Evolutionary conservation across 805 yeast species (phyloP), one percentile per base, ranked within the genome.

Genomic region (Nakazawaea ishiwadae): DNA sequence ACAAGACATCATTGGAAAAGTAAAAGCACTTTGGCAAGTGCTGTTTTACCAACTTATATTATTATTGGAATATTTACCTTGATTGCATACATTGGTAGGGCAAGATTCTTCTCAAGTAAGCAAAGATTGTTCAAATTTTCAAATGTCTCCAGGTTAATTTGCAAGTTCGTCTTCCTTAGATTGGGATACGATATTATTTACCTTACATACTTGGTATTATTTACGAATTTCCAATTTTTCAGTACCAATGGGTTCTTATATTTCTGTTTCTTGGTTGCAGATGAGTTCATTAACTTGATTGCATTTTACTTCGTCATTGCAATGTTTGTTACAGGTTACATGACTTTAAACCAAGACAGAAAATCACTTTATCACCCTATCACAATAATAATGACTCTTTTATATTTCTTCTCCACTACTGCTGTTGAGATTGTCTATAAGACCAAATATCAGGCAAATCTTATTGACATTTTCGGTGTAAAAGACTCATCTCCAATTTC

Each of bases 201-300:
- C 20, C 31, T 42, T 12, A 18, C 19, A n/a, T 42, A 42, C 16
- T 36, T 37, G 37, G 18, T 42, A 12, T 26, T 42, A 31, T 42
- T 31, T 24, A 20, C 32, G n/a, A 20, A 32, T 15, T 36, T 37
- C 28, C 5, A 42, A 2, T 32, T 37, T 28, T 42, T 42, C 26
- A 15, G 26, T 23, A 19, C 23, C 17, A 36, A 28, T 27, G 34
- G 30, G 18, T 37, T 42, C 19, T 28, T 42, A 5, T 36, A 31
- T 21, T 31, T 32, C 14, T 26, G 27, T 12, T 36, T 36, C 30
- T 36, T 42, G 38, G 11, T 32, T 19, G 12, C 40, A 1, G 40
- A 42, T 15, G 40, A 26, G 19, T 11, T 36, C 11, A 16, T 37
- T 18, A 37, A 42, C n/a, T 32, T 37, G 27, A 18, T 42, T 5